Base-by-base conservation (phyloP, 805 yeast genomes). In the Saccharomycopsis synnaedendra region DNA sequence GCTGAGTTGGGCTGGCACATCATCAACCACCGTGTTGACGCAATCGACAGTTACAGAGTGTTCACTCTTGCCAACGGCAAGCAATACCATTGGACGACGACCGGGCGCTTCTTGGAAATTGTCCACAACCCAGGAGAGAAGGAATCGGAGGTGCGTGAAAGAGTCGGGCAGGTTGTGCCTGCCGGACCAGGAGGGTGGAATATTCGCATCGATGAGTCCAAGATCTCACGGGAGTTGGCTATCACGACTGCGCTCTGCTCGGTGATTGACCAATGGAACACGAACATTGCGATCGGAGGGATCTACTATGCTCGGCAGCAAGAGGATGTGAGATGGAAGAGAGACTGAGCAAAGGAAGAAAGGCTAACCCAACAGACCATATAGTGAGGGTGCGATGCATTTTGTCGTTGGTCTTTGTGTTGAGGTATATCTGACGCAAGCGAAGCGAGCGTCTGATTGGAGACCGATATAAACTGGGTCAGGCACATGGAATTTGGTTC, bases 261-360 rank as follows among this genome's bases (percentile, higher is more conserved):
- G 40, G 74, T 66, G 57, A 71, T 80, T 49, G 85, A 80, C 57
- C 84, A 78, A 50, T 80, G 85, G 85, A 79, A 76, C 56, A 78
- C 84, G 29, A 65, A 67, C 51, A 60, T 73, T 37, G 74, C 73
- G 29, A 75, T 77, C 37, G 85, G 85, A n/a, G 85, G 85, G 36
- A 76, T 80, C 45, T 78, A 78, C 60, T 70, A 68, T 52, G 74
- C 80, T 8, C 68, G 72, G 59, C 74, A 74, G 57, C 70, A 68
- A 36, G 54, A 58, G 37, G 75, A 72, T 54, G 68, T 70, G n/a
- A 64, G 76, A 54, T 75, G 80, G 80, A 75, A 75, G 59, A 64
- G 80, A 55, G 80, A 74, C 54, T 75, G 32, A 39, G 28, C 8
- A 10, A 41, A n/a, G 2, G 36, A 34, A 34, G n/a, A 1, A 2